These are phyloP conservation scores for Limnanthes douglasii DNA, from an alignment of 345 rosid genomes.

Conservation along the genomic window DNA sequence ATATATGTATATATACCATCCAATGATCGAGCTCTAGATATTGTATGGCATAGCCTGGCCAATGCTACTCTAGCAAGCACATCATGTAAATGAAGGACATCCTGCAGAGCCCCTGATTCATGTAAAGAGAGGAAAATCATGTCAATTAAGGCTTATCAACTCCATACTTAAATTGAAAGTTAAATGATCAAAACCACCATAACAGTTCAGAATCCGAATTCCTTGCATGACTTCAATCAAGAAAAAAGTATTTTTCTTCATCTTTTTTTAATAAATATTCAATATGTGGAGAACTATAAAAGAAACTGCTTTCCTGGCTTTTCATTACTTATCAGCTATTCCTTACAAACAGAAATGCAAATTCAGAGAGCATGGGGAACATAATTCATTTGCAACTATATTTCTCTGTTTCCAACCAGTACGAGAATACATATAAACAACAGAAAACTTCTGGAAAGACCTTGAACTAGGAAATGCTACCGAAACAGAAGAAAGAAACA, in stretches of 20 bases:
- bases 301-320: too few species aligned
- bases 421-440: conserved; percentile 8
- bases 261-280: not conserved
- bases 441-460: not conserved
- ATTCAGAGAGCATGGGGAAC: not conserved
- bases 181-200: too few species aligned
- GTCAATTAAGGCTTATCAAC: conserved; percentile 7
- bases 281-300: too few species aligned
- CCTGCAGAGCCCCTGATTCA: conserved; percentile 89
- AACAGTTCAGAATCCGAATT: not conserved
- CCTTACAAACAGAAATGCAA: conserved; percentile 1
- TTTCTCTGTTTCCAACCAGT: conserved; percentile 5
- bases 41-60: conserved; percentile 82
- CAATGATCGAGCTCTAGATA: conserved; percentile 83
- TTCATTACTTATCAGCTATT: too few species aligned
- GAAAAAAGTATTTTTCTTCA: not conserved
- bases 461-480: not conserved
- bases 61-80: conserved; percentile 96
- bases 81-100: conserved; percentile 97
- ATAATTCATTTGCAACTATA: conserved; percentile 2
- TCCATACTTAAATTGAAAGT: not conserved
- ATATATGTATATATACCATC: conserved; percentile 74
- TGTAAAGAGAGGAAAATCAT: conserved; percentile 8
- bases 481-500: conserved; percentile 8
- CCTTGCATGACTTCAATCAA: not conserved